Base-by-base conservation (phyloP, 2,329 filamentous ascomycete species). In the Xylariaceae sp. region DNA sequence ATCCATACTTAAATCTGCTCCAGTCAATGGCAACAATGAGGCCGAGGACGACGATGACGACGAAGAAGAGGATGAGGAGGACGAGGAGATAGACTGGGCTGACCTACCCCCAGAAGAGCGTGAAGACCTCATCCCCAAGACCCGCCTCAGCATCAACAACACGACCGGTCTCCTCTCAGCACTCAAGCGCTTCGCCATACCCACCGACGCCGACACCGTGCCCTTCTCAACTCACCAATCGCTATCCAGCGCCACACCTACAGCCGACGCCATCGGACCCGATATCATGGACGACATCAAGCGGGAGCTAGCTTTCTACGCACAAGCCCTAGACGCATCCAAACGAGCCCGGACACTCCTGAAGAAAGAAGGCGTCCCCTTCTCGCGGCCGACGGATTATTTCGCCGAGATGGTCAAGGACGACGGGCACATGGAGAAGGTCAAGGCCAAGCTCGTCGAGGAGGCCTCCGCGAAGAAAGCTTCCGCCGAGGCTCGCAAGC, bases 351-450 rank as follows among this genome's bases (percentile, higher is more conserved):
- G 92, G 45, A 67, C 72, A n/a, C 72, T 83, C 50, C 76, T 98
- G 20, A 85, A 87, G 63, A 83, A 85, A 53, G 92, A 96, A 67
- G 85, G 85, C 7, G 78, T 92, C 1, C 80, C 87, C 6, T 98
- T 98, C 70, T 85, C 88, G 22, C 80, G 93, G 8, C 93, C 93
- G 3, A 84, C 81, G 45, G 93, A 98, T 71, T 98, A 95, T 72
- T 98, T 98, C 60, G 93, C 93, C 36, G 93, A 98, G 76, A 98
- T 97, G 91, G 85, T 96, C 61, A 97, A 97, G 80, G 88, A 85
- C 61, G 93, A 98, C 65, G 92, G 94, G 60, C 93, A 96, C 68
- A 98, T 98, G 93, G 88, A 88, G 65, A 91, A 88, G 76, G 88
- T 98, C 65, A 94, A 94, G 76, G 82, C 85, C 62, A 95, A 94